Percentiles rank a stretch among this genome's conserved stretches.
These are phyloP conservation scores for Backusella westeae DNA, from an alignment of 192 early-diverging fungal species.

Conservation along the genomic window DNA sequence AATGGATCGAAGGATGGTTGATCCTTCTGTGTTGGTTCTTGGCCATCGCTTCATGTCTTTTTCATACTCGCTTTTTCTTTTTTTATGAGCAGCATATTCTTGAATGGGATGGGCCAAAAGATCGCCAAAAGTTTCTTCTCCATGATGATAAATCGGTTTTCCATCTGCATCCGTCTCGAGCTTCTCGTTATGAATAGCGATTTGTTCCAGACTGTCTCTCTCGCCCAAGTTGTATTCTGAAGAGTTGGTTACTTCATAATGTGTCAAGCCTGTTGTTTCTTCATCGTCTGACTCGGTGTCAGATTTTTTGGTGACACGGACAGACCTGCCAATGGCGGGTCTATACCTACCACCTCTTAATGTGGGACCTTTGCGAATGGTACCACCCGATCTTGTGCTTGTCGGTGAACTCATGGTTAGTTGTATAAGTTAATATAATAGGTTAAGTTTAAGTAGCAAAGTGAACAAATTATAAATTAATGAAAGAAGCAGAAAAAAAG, in stretches of 20 bases:
- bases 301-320: neutral
- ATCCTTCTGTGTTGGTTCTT: neutral
- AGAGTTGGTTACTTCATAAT: neutral
- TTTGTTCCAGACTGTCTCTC: constrained; percentile 4
- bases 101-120: constrained; percentile 26
- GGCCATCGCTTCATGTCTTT: neutral
- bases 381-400: neutral
- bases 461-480: neutral
- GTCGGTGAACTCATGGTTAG: neutral
- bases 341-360: constrained; percentile 19
- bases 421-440: no score
- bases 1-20: neutral
- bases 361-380: constrained; percentile 21
- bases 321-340: constrained; percentile 5
- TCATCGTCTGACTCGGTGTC: neutral
- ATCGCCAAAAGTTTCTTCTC: constrained; percentile 31
- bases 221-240: neutral
- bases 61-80: constrained; percentile 14
- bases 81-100: constrained; percentile 19
- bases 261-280: neutral
- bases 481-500: neutral
- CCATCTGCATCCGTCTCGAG: neutral
- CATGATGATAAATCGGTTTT: constrained; percentile 23
- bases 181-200: neutral
- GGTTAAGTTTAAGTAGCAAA: neutral